Conservation (phyloP, 1,284 basidiomycete genomes). For the Tylopilus sp. region DNA sequence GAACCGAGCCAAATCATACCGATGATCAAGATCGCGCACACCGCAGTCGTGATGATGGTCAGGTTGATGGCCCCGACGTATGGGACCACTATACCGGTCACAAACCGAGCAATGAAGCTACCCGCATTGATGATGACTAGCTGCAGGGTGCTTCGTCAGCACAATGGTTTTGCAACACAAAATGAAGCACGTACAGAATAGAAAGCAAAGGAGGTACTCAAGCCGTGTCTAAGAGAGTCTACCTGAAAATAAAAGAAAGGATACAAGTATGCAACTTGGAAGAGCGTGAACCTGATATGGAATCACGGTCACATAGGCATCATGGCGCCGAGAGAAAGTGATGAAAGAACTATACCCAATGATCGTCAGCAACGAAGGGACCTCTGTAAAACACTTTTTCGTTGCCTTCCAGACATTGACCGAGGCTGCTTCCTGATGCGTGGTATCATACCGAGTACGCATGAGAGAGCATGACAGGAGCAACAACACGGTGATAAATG, state of each 20-base stretch:
- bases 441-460: conserved; percentile 23
- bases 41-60: conserved; percentile 32
- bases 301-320: not conserved
- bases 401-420: conserved; percentile 17
- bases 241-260: conserved; percentile 32
- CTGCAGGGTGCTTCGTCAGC: conserved; percentile 24
- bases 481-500: conserved; percentile 25
- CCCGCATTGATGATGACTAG: conserved; percentile 43
- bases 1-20: conserved; percentile 40
- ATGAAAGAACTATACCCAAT: conserved; percentile 15
- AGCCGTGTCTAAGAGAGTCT: conserved; percentile 27
- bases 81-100: conserved; percentile 35
- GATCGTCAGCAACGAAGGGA: conserved; percentile 24
- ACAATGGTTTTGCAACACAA: not conserved
- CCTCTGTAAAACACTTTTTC: conserved; percentile 25
- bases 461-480: conserved; percentile 28
- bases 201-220: conserved; percentile 26
- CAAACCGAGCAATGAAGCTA: conserved; percentile 39
- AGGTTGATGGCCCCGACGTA: conserved; percentile 41
- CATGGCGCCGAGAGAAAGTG: not conserved
- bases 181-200: conserved; percentile 23
- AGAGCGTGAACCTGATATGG: conserved; percentile 20
- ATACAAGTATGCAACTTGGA: conserved; percentile 22
- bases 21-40: conserved; percentile 35
- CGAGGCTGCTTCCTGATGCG: not conserved